Evolutionary conservation across 345 rosid species (phyloP).

Genomic region (Pugionium dolabratum): DNA sequence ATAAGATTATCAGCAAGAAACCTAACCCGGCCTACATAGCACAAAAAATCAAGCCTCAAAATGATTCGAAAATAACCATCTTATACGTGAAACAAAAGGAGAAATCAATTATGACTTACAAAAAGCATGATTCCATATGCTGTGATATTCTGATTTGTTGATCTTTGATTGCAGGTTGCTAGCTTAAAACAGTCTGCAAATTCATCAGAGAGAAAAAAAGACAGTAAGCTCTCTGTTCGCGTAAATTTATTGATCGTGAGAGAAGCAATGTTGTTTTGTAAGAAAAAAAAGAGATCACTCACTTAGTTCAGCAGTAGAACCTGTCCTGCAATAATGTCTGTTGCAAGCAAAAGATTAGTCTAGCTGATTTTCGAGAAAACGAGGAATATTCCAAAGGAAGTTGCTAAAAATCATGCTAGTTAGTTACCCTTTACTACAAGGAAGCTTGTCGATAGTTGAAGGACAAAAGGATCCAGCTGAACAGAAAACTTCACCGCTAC

Average conservation of each 20-base stretch:
- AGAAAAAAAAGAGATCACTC: slow-evolving; percentile 28
- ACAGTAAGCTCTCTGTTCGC: neutral
- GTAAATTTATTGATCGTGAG: neutral
- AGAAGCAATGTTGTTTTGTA: neutral
- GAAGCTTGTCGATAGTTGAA: slow-evolving; percentile 64
- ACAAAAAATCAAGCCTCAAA: neutral
- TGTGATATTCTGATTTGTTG: slow-evolving; percentile 85
- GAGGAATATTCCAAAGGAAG: slow-evolving; percentile 24
- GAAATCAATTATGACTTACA: slow-evolving; percentile 58
- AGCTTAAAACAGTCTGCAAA: slow-evolving; percentile 76
- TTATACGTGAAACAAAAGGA: slow-evolving; percentile 5
- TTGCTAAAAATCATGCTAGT: slow-evolving; percentile 38
- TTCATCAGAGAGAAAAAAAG: slow-evolving; percentile 25
- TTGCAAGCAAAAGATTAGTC: slow-evolving; percentile 39
- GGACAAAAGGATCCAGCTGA: slow-evolving; percentile 94
- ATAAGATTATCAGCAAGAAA: slow-evolving; percentile 74
- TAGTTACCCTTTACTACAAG: slow-evolving; percentile 85
- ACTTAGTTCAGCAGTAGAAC: slow-evolving; percentile 73
- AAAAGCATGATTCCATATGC: slow-evolving; percentile 88
- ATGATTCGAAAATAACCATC: neutral
- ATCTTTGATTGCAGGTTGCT: slow-evolving; percentile 74
- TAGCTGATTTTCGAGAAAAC: slow-evolving; percentile 8
- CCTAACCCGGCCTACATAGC: slow-evolving; percentile 67
- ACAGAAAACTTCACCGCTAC: slow-evolving; percentile 84
- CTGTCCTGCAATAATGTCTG: slow-evolving; percentile 90